Evolutionary conservation across 2,329 filamentous ascomycete genomes (phyloP), one percentile per base, ranked within the genome.

Genomic region (Cordyceps javanica): DNA sequence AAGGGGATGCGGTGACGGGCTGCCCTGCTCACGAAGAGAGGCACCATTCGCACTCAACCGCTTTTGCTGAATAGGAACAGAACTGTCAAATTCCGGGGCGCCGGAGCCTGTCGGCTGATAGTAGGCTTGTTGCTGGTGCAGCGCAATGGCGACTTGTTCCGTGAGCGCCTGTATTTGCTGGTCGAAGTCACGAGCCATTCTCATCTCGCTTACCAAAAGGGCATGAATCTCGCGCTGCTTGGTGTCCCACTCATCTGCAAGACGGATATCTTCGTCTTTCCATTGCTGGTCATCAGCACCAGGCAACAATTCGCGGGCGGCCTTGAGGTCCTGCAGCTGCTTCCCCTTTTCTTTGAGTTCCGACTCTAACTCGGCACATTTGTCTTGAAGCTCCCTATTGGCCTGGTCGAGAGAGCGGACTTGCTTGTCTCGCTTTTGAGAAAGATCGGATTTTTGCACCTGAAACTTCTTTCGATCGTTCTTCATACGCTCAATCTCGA

Each of bases 261-360:
- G 72, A 49, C 79, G 75, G 48, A 70, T 70, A 52, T 84, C 78
- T 55, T 73, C 74, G 54, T 80, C 75, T 54, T 76, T 75, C 77
- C 75, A 80, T 60, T 77, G 78, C 14, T 84, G 81, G 38, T 85
- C 83, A 57, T 85, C 79, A n/a, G 77, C 81, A 16, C 81, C 85
- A 2, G 82, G 80, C 13, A 84, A 77, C 57, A 80, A 82, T 69
- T 87, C 87, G 51, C 85, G 76, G 62, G 87, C 82, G 59, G 86
- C 84, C 68, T 94, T 90, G 26, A 91, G 78, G 53, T 86, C 81
- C 68, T 90, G 90, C 62, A 93, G 82, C 62, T 87, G 82, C 56
- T 87, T 89, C 60, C 73, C 73, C 61, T 75, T 75, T 57, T 89
- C 81, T 62, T 85, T 87, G 28, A 94, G 79, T 61, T 90, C 86